Base-by-base conservation (phyloP, 768 basidiomycete genomes). In the Auricularia auricula-judae region DNA sequence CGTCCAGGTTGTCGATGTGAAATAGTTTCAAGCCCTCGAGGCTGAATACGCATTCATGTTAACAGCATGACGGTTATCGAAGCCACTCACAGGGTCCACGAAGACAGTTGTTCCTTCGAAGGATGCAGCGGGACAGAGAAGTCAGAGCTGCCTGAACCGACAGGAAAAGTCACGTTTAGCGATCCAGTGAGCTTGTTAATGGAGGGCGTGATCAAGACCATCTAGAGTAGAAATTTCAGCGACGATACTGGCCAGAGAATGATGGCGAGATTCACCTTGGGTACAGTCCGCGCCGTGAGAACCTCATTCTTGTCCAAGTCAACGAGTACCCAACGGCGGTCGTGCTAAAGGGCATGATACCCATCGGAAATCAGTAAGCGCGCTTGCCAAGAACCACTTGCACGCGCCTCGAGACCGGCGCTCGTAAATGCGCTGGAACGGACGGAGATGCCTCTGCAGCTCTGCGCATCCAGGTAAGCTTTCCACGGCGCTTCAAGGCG, bases 361-460 rank as follows among this genome's bases (percentile, higher is more conserved):
- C 29, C 29, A 29, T 29, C 29, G 29, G 29, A 29, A 29, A 29
- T 29, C 29, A 29, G 29, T 29, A 29, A 29, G 43, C 35, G 29
- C 29, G 35, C 39, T 34, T 47, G 65, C 12, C 11, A 16, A 21
- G 29, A 29, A 29, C 29, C 29, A 29, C 29, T 29, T 29, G 29
- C 10, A 72, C 76, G 56, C 64, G 87, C 89, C 79, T 89, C 84
- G 3, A 91, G 72, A 34, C 89, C 88, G 67, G 84, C 77, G 14
- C 79, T 77, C 5, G 83, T 86, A 68, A 84, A 89, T 35, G 71
- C 79, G 7, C 80, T 81, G 53, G 77, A 76, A 61, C 78, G 75
- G 1, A 89, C 82, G 34, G 86, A 82, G 1, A 79, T 86, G 33
- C 86, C 89, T 61, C 81, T 82, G 69, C 89, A 90, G 68, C 88